These are phyloP conservation scores for Gossypium herbaceum DNA, from an alignment of 345 rosid genomes.

Conservation along the genomic window DNA sequence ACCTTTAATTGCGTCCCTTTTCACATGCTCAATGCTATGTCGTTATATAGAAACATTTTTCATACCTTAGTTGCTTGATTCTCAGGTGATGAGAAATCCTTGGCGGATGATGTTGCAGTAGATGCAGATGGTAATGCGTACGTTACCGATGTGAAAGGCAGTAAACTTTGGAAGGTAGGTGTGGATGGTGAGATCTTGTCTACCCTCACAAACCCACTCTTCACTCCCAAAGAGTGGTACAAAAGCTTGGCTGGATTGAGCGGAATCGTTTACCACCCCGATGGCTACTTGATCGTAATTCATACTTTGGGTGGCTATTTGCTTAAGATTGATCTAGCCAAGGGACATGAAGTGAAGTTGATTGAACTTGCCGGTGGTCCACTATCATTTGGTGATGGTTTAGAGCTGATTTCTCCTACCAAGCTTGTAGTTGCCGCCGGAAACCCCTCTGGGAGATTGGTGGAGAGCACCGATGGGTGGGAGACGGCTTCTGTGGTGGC, in stretches of 20 bases:
- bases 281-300: slow-evolving; percentile 68
- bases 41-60: background rate
- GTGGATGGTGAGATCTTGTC: slow-evolving; percentile 52
- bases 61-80: background rate
- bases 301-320: slow-evolving; percentile 66
- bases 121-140: slow-evolving; percentile 75
- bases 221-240: slow-evolving; percentile 66
- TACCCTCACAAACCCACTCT: slow-evolving; percentile 52
- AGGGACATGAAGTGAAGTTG: slow-evolving; percentile 42
- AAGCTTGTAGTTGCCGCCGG: slow-evolving; percentile 76
- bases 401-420: slow-evolving; percentile 60
- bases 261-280: slow-evolving; percentile 83
- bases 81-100: slow-evolving; percentile 54
- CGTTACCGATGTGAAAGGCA: slow-evolving; percentile 58
- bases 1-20: no score
- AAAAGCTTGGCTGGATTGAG: slow-evolving; percentile 56
- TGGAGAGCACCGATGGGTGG: slow-evolving; percentile 87
- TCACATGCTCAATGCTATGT: no score
- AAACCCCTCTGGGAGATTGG: slow-evolving; percentile 58
- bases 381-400: slow-evolving; percentile 64
- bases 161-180: slow-evolving; percentile 75
- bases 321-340: slow-evolving; percentile 49
- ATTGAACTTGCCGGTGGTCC: slow-evolving; percentile 54
- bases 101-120: slow-evolving; percentile 79
- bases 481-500: slow-evolving; percentile 58